Percentiles rank a stretch among this genome's conserved stretches.
Evolutionary conservation across 495 filamentous ascomycete species (phyloP).

Genomic region (Penicillium parvum): DNA sequence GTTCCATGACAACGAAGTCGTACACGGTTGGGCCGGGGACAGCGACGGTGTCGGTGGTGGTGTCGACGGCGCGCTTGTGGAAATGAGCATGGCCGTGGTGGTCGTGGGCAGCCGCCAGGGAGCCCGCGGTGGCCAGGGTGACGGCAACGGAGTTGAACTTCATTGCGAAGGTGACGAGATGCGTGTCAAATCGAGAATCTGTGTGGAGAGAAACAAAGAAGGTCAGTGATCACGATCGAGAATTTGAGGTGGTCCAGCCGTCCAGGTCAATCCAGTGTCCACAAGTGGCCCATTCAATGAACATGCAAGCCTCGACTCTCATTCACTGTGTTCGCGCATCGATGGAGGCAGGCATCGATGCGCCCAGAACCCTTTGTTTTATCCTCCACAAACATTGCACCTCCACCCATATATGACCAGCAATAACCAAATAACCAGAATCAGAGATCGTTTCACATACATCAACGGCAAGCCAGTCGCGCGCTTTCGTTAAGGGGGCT

Average conservation of each 20-base stretch:
- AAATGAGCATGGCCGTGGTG: slow-evolving; percentile 42
- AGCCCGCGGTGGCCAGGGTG: slow-evolving; percentile 44
- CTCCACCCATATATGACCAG: no score
- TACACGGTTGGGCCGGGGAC: slow-evolving; percentile 58
- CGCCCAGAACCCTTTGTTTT: no score
- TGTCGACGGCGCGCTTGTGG: slow-evolving; percentile 33
- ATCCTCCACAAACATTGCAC: no score
- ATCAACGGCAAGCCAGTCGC: slow-evolving; percentile 35
- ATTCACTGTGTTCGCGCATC: no score
- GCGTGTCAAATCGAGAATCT: slow-evolving; percentile 9
- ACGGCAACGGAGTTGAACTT: slow-evolving; percentile 44
- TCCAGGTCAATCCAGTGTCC: not conserved
- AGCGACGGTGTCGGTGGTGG: slow-evolving; percentile 36
- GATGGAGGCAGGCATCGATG: no score
- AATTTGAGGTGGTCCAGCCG: not conserved
- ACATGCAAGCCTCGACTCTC: no score
- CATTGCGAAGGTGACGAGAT: slow-evolving; percentile 32
- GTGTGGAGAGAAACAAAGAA: not conserved
- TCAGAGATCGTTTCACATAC: slow-evolving; percentile 25
- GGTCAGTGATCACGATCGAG: not conserved
- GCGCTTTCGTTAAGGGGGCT: slow-evolving; percentile 25
- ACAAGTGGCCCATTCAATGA: no score
- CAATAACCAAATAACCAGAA: no score
- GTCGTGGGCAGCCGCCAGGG: slow-evolving; percentile 43
- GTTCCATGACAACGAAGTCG: slow-evolving; percentile 47